These are phyloP conservation scores for Tremella yokohamensis DNA, from an alignment of 768 basidiomycete species.

Conservation along the genomic window DNA sequence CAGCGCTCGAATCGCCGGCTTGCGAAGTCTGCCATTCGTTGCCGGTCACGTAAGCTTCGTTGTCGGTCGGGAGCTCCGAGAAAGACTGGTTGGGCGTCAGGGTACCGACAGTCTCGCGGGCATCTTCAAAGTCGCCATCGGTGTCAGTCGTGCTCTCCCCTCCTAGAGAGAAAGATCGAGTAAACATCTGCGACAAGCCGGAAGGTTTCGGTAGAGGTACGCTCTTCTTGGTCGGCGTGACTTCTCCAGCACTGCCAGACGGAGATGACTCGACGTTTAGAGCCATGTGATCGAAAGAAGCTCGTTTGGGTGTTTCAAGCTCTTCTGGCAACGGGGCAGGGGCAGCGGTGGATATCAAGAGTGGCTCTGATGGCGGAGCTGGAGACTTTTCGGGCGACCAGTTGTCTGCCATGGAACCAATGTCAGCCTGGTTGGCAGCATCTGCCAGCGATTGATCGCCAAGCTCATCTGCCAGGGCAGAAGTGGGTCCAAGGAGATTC, in stretches of 20 bases:
- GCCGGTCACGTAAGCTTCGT: conserved; percentile 36
- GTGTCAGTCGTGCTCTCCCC: conserved; percentile 30
- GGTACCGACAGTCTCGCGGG: conserved; percentile 62
- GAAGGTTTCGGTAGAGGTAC: conserved; percentile 27
- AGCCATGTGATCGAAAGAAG: conserved; percentile 1
- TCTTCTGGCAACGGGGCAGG: conserved; percentile 11
- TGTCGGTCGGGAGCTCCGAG: conserved; percentile 63
- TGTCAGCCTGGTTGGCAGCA: conserved; percentile 21
- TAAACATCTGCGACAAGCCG: conserved; percentile 15
- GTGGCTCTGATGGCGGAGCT: conserved; percentile 9
- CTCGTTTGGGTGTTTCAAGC: conserved; percentile 17
- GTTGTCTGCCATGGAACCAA: conserved; percentile 35
- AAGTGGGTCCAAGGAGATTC: conserved; percentile 17
- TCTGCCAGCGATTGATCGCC: conserved; percentile 16
- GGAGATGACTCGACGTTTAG: background rate
- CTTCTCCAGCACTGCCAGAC: conserved; percentile 13
- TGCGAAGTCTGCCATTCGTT: conserved; percentile 45
- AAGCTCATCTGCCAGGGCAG: conserved; percentile 44
- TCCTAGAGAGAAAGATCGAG: conserved; percentile 26
- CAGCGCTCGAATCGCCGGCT: conserved; percentile 46
- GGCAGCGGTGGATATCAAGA: conserved; percentile 9
- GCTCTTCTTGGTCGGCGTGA: conserved; percentile 31
- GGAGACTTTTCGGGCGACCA: conserved; percentile 21
- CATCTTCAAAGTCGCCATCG: conserved; percentile 56
- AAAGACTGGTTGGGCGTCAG: conserved; percentile 64